Percentiles rank a stretch among this genome's conserved stretches.
Conservation (phyloP, 2,329 filamentous ascomycete species). For the Pseudohalonectria lignicola region DNA sequence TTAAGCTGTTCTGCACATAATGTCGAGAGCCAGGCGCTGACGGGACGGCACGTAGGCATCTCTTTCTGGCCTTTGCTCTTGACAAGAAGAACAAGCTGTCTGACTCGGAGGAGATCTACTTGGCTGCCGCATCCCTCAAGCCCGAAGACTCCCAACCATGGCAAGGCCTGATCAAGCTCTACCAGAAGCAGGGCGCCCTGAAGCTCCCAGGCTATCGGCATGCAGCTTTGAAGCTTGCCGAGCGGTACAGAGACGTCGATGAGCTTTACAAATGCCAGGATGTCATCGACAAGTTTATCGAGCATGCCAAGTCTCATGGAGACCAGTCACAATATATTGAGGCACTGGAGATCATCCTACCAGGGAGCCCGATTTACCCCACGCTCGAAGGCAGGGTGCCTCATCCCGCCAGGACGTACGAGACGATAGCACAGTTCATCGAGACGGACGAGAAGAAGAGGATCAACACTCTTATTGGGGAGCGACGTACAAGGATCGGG, state of each 20-base stretch:
- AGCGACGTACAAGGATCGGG: constrained; percentile 77
- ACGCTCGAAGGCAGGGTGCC: constrained; percentile 76
- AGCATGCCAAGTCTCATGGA: constrained; percentile 62
- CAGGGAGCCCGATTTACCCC: constrained; percentile 68
- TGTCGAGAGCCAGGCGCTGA: no score
- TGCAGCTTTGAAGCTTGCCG: constrained; percentile 62
- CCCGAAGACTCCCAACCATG: constrained; percentile 73
- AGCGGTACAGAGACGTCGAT: constrained; percentile 59
- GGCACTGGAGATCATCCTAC: constrained; percentile 66
- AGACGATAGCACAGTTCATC: constrained; percentile 69
- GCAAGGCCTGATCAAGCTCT: constrained; percentile 81
- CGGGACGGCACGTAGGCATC: constrained; percentile 53
- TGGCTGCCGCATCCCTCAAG: constrained; percentile 59
- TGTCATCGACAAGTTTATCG: constrained; percentile 69
- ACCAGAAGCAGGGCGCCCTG: constrained; percentile 61
- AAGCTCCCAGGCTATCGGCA: constrained; percentile 66
- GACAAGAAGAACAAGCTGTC: constrained; percentile 64
- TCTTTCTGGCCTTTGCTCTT: constrained; percentile 80
- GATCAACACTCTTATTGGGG: constrained; percentile 82
- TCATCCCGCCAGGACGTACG: constrained; percentile 70
- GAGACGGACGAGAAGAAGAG: constrained; percentile 80
- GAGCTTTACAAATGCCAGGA: constrained; percentile 53
- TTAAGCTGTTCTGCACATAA: no score
- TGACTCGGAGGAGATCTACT: constrained; percentile 68
- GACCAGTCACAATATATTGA: constrained; percentile 63